Evolutionary conservation across 306 rosid genomes (phyloP), one percentile per base, ranked within the genome.

Genomic region (Prunus mume): DNA sequence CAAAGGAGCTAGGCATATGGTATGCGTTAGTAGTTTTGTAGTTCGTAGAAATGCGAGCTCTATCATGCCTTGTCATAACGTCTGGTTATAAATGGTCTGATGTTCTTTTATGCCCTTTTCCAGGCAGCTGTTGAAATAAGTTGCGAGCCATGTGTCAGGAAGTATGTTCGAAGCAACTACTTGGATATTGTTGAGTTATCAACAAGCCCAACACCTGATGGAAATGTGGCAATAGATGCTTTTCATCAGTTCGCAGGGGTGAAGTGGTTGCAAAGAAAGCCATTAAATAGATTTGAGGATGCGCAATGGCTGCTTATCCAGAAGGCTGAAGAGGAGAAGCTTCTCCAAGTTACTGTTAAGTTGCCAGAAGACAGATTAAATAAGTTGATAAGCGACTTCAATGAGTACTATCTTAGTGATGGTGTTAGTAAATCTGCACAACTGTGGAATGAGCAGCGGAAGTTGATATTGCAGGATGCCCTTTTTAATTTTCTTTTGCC

Each of bases 71-170:
- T 70, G 34, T 77, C 15, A 47, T 72, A 47, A 15, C 5, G 15
- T 52, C 71, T 32, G 55, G 64, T 75, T 51, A 34, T 14, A 46
- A 27, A 20, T 61, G 10, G 24, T 72, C 64, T 71, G 68, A 43
- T 32, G 12, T 41, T 74, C n/a, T 38, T 19, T 73, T 43, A 25
- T 79, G 51, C 30, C 63, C 32, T 82, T 61, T 90, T 82, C 54
- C 92, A 95, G 99, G 97, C 99, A 38, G 91, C 97, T 80, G 91
- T 95, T 81, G 99, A 95, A 92, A 92, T 95, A 83, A 92, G 97
- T 80, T 95, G 97, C 82, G 99, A 95, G 81, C 99, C 99, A 55
- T 90, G 97, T 68, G 89, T 95, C 68, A 89, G 94, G 86, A 95
- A 95, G 72, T 88, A 92, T 85, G 97, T 95, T 52, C 90, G 99